Conservation (phyloP, 768 basidiomycete species). For the Boletus sensibilis region DNA sequence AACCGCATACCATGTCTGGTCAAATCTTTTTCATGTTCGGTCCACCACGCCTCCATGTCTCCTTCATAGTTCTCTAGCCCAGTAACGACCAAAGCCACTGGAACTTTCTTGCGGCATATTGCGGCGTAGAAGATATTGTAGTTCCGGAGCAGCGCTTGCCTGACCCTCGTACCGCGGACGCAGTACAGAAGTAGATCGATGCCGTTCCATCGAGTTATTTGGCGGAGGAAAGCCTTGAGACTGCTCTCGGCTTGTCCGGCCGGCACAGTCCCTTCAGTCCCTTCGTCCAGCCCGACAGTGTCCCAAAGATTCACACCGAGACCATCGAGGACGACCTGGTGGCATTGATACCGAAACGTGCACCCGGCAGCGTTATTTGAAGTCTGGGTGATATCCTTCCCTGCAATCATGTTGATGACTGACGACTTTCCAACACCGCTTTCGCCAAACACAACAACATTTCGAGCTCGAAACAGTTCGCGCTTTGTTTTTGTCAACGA, state of each 20-base stretch:
- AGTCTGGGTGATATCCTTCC: constrained; percentile 23
- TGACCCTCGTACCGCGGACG: constrained; percentile 34
- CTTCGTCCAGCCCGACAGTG: constrained; percentile 35
- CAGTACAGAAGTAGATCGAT: constrained; percentile 35
- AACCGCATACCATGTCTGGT: constrained; percentile 35
- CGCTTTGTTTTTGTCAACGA: constrained; percentile 9
- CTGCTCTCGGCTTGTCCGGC: constrained; percentile 23
- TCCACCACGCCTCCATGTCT: constrained; percentile 42
- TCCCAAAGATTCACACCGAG: constrained; percentile 30
- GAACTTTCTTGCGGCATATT: constrained; percentile 32
- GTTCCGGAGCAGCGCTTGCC: constrained; percentile 26
- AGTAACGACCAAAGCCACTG: constrained; percentile 35
- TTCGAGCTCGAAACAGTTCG: constrained; percentile 16
- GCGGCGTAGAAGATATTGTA: constrained; percentile 31
- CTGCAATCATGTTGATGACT: constrained; percentile 40
- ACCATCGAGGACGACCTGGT: constrained; percentile 23
- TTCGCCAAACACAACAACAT: constrained; percentile 43
- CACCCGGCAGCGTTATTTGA: constrained; percentile 35
- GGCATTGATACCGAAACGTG: constrained; percentile 31
- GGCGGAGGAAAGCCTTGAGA: constrained; percentile 35
- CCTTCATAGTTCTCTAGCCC: constrained; percentile 35
- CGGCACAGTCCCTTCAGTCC: constrained; percentile 27
- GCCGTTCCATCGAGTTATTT: constrained; percentile 27
- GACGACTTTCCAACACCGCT: constrained; percentile 42
- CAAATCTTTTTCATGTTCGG: constrained; percentile 32